These are phyloP conservation scores for Trichoderma polysporum DNA, from an alignment of 2,329 filamentous ascomycete genomes.

Conservation along the genomic window DNA sequence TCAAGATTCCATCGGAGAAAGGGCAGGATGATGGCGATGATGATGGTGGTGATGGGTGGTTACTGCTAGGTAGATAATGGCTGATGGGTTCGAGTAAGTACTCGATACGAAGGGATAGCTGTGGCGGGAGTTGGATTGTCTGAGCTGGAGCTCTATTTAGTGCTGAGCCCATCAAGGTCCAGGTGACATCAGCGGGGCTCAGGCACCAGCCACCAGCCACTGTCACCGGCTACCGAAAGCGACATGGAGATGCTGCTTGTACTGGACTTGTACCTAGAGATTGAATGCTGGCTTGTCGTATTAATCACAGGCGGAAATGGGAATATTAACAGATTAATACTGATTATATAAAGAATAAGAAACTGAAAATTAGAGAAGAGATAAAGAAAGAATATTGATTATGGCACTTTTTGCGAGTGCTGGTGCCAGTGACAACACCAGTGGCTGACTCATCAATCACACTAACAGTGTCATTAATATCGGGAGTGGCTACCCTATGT, in stretches of 20 bases:
- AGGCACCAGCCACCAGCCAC: background rate
- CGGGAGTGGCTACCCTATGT: background rate
- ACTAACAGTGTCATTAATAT: background rate
- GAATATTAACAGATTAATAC: too few species aligned
- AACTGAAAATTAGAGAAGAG: too few species aligned
- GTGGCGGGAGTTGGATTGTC: background rate
- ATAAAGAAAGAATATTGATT: too few species aligned
- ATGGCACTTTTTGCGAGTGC: too few species aligned
- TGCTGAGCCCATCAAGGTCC: slow-evolving; percentile 10
- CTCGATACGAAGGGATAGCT: too few species aligned
- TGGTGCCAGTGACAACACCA: background rate
- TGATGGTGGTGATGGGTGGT: background rate
- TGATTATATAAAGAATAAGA: too few species aligned
- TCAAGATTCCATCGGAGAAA: slow-evolving; percentile 11
- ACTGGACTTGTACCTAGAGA: too few species aligned
- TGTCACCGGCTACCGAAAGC: background rate
- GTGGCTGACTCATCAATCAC: background rate
- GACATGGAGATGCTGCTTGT: too few species aligned
- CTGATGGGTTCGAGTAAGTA: background rate
- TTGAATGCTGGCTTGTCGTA: too few species aligned
- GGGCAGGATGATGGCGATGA: background rate
- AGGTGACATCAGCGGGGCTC: slow-evolving; percentile 19
- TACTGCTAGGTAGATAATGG: too few species aligned
- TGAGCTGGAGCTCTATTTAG: background rate
- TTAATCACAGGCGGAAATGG: too few species aligned